Evolutionary conservation across 1,284 basidiomycete genomes (phyloP).

Genomic region (Termitomyces sp.): DNA sequence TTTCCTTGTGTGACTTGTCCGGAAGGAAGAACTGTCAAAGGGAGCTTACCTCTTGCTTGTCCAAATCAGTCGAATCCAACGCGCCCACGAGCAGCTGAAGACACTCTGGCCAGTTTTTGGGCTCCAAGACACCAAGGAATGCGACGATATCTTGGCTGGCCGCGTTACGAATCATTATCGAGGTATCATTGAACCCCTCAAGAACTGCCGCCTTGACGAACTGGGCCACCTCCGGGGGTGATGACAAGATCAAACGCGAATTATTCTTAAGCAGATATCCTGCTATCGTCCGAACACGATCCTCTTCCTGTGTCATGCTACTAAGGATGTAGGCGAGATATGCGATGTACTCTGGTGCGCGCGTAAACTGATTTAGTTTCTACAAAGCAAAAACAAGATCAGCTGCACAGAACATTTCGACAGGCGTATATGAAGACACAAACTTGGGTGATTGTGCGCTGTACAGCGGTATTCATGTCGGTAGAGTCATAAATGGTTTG

Average conservation of each 20-base stretch:
- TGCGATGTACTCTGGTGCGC: conserved; percentile 89
- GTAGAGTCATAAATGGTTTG: conserved; percentile 83
- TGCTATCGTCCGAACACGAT: conserved; percentile 90
- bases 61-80: conserved; percentile 67
- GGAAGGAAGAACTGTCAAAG: background rate
- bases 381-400: conserved; percentile 31
- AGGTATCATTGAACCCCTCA: conserved; percentile 73
- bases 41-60: conserved; percentile 78
- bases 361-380: conserved; percentile 88
- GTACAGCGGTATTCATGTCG: conserved; percentile 65
- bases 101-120: conserved; percentile 90
- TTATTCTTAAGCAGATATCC: conserved; percentile 98
- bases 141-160: conserved; percentile 88
- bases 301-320: conserved; percentile 76
- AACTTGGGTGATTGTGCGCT: conserved; percentile 74
- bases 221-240: conserved; percentile 61
- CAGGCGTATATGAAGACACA: conserved; percentile 23
- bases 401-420: conserved; percentile 16
- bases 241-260: conserved; percentile 64
- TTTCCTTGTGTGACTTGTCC: background rate
- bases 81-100: conserved; percentile 77
- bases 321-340: conserved; percentile 95
- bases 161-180: conserved; percentile 85
- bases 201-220: conserved; percentile 86
- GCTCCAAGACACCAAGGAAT: conserved; percentile 80